These are phyloP conservation scores for Chrysoporthe deuterocubensis DNA, from an alignment of 2,329 filamentous ascomycete genomes.

Conservation along the genomic window DNA sequence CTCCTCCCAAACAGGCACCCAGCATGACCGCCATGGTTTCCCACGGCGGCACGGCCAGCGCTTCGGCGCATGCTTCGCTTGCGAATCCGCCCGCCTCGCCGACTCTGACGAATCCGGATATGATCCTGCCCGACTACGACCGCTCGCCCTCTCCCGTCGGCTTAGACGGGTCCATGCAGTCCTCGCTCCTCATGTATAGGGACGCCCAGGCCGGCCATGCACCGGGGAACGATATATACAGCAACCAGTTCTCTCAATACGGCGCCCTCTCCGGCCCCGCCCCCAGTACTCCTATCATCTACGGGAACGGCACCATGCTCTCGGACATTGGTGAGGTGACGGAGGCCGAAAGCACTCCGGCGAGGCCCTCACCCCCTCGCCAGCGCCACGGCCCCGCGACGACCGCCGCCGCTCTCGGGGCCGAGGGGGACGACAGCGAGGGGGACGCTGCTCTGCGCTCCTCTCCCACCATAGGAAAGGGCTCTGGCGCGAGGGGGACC, in stretches of 20 bases:
- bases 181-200: slow-evolving; percentile 58
- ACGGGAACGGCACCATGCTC: slow-evolving; percentile 71
- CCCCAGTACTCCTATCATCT: slow-evolving; percentile 67
- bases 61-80: slow-evolving; percentile 42
- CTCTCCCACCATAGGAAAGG: slow-evolving; percentile 48
- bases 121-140: slow-evolving; percentile 84
- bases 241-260: slow-evolving; percentile 38
- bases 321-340: slow-evolving; percentile 42
- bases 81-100: slow-evolving; percentile 70
- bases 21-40: slow-evolving; percentile 36
- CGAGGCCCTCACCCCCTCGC: slow-evolving; percentile 42
- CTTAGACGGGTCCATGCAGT: slow-evolving; percentile 53
- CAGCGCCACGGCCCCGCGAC: slow-evolving; percentile 16
- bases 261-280: slow-evolving; percentile 48
- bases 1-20: background rate
- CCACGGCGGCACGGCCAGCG: slow-evolving; percentile 32
- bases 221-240: slow-evolving; percentile 46
- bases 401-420: slow-evolving; percentile 35
- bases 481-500: slow-evolving; percentile 38
- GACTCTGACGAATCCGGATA: slow-evolving; percentile 89
- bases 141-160: slow-evolving; percentile 54
- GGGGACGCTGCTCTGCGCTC: slow-evolving; percentile 44
- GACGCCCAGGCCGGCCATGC: slow-evolving; percentile 42
- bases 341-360: slow-evolving; percentile 35
- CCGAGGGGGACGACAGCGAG: slow-evolving; percentile 36